Conservation (phyloP, 768 basidiomycete genomes). For the Albatrellus ellisii region DNA sequence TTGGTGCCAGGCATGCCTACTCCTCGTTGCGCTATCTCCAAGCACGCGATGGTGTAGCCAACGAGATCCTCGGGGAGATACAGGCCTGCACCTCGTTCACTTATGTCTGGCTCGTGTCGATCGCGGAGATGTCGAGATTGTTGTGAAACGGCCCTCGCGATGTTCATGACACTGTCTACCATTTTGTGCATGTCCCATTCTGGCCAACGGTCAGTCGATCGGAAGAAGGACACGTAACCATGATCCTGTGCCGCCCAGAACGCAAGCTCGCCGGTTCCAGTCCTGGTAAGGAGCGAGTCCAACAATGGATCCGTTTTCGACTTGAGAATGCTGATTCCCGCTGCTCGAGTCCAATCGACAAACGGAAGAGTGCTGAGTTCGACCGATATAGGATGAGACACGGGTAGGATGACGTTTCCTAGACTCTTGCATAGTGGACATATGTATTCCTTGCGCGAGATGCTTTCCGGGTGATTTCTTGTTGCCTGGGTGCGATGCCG, state of each 20-base stretch:
- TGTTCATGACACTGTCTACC: conserved; percentile 75
- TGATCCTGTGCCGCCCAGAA: conserved; percentile 82
- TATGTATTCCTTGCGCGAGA: conserved; percentile 88
- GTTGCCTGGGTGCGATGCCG: conserved; percentile 83
- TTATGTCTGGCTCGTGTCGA: conserved; percentile 52
- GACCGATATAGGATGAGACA: conserved; percentile 37
- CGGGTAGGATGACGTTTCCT: conserved; percentile 88
- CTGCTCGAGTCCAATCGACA: conserved; percentile 81
- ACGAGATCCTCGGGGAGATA: conserved; percentile 89
- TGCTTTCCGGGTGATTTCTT: conserved; percentile 88
- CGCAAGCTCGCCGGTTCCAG: conserved; percentile 78
- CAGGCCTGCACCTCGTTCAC: conserved; percentile 71
- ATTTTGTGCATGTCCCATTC: conserved; percentile 58
- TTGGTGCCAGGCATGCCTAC: conserved; percentile 31
- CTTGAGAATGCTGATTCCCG: conserved; percentile 82
- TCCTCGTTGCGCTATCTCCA: conserved; percentile 77
- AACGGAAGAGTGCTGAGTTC: conserved; percentile 49
- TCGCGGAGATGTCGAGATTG: conserved; percentile 79
- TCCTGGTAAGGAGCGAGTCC: conserved; percentile 62
- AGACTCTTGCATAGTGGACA: conserved; percentile 96
- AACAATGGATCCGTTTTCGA: conserved; percentile 62
- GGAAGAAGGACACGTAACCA: conserved; percentile 44
- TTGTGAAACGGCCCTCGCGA: conserved; percentile 67
- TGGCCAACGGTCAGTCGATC: conserved; percentile 36
- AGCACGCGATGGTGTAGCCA: conserved; percentile 72